Evolutionary conservation across 768 basidiomycete species (phyloP).

Genomic region (Lepiota brunneoincarnata): DNA sequence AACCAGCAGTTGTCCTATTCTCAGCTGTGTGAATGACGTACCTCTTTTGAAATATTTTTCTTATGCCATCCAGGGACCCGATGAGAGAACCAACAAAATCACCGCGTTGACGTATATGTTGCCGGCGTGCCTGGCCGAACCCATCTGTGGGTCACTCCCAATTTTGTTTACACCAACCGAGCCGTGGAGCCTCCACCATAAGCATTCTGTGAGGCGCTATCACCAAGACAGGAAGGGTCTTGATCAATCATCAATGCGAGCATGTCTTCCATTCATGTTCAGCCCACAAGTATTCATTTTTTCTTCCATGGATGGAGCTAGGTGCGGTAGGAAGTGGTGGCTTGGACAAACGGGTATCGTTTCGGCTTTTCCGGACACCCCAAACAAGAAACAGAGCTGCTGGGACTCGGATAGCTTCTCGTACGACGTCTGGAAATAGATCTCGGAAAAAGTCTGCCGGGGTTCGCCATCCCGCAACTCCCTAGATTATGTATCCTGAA

Average conservation of each 20-base stretch:
- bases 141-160: neutral
- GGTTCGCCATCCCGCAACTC: no score
- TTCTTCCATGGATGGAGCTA: no score
- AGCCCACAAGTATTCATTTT: no score
- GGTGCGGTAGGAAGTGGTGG: no score
- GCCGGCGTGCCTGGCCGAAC: conserved; percentile 5
- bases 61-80: neutral
- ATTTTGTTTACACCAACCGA: neutral
- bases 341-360: neutral
- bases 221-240: neutral
- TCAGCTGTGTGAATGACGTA: conserved; percentile 4
- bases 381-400: no score
- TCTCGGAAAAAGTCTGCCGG: no score
- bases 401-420: no score
- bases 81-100: neutral
- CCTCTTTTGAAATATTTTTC: neutral
- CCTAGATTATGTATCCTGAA: no score
- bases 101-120: conserved; percentile 1
- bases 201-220: no score
- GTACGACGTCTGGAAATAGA: no score
- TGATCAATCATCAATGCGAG: neutral
- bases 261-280: conserved; percentile 1
- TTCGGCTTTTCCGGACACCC: no score
- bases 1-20: neutral
- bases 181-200: no score